These are phyloP conservation scores for Magnusiomyces paraingens DNA, from an alignment of 1,139 yeast genomes.

Conservation along the genomic window DNA sequence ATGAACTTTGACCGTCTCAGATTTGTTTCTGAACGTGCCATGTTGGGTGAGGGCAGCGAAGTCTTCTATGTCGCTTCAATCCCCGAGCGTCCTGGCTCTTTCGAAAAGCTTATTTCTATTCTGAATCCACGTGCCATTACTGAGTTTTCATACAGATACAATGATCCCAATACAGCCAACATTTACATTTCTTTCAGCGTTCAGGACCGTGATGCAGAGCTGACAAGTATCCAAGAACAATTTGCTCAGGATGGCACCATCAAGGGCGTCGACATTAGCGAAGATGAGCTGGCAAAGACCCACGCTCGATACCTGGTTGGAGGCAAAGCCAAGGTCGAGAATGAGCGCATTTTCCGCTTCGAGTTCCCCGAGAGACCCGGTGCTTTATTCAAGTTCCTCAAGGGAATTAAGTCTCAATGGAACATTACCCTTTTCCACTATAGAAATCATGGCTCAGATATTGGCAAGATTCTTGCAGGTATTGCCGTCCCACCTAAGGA, in stretches of 20 bases:
- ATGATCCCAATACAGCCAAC: conserved; percentile 52
- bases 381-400: conserved; percentile 75
- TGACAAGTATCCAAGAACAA: conserved; percentile 40
- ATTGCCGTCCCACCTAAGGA: conserved; percentile 76
- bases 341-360: conserved; percentile 74
- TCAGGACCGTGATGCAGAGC: conserved; percentile 57
- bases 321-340: conserved; percentile 61
- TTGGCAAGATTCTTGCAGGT: conserved; percentile 88
- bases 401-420: conserved; percentile 71
- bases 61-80: conserved; percentile 84
- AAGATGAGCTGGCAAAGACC: conserved; percentile 88
- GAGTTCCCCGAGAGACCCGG: conserved; percentile 98
- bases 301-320: conserved; percentile 97
- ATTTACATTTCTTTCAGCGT: conserved; percentile 87
- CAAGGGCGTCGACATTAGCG: conserved; percentile 73
- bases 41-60: conserved; percentile 94
- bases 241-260: conserved; percentile 35
- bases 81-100: conserved; percentile 90
- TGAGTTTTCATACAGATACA: conserved; percentile 83
- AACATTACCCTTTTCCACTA: conserved; percentile 91
- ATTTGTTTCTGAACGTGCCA: conserved; percentile 97
- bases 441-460: conserved; percentile 93
- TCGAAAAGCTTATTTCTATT: conserved; percentile 62
- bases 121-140: conserved; percentile 86
- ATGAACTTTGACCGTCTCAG: conserved; percentile 96